phyloP scores from a whole-genome alignment of 768 basidiomycete species.

The Mycena galopus region DNA sequence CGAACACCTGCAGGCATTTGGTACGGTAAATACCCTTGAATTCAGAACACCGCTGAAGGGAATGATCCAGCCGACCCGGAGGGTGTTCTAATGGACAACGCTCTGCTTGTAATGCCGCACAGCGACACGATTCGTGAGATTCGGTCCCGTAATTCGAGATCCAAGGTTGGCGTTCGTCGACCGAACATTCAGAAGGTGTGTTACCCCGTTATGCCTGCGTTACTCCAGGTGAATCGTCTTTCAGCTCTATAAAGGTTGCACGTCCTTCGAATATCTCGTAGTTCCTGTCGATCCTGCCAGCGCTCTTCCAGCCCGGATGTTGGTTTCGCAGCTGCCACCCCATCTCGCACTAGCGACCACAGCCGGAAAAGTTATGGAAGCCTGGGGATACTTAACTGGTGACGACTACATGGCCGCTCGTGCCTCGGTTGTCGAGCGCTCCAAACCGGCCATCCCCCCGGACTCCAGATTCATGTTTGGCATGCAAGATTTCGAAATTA shows the following conservation, averaged over 20 bases:
- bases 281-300: slow-evolving; percentile 10
- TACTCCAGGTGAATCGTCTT: not conserved
- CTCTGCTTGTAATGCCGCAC: not conserved
- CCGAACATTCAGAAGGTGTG: slow-evolving; percentile 16
- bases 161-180: not conserved
- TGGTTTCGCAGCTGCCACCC: not conserved
- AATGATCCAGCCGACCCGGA: not conserved
- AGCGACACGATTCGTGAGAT: not conserved
- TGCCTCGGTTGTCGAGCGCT: slow-evolving; percentile 1
- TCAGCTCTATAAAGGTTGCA: slow-evolving; percentile 17
- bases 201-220: not conserved
- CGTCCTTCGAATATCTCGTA: slow-evolving; percentile 12
- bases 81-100: not conserved
- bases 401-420: not conserved
- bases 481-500: not conserved
- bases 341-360: slow-evolving; percentile 7
- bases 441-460: not conserved
- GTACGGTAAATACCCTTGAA: not conserved
- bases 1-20: not conserved
- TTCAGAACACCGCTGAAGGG: too few species aligned
- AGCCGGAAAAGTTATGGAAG: not conserved
- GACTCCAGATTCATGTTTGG: not conserved
- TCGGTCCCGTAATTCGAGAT: not conserved
- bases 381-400: not conserved
- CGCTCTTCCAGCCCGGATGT: not conserved